Evolutionary conservation across 208 protist genomes (phyloP).

Genomic region (Acanthamoeba royreba): DNA sequence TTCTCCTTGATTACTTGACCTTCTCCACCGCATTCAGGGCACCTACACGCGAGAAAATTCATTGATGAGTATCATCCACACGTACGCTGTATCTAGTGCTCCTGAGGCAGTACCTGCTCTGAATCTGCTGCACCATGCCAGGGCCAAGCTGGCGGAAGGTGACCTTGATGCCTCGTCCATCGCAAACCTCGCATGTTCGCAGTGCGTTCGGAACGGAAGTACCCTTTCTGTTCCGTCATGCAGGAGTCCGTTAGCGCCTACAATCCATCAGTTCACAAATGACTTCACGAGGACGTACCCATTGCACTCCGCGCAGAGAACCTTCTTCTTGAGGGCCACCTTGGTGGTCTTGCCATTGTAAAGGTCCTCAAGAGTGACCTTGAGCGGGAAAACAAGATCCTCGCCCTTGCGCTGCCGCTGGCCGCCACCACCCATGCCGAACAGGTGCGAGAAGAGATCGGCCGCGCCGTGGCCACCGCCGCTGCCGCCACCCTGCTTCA

Average conservation of each 20-base stretch:
- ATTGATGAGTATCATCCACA: neutral
- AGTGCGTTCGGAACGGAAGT: neutral
- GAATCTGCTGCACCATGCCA: constrained; percentile 83
- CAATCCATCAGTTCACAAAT: constrained; percentile 45
- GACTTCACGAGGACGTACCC: constrained; percentile 56
- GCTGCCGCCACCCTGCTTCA: constrained; percentile 86
- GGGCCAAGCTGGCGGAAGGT: constrained; percentile 92
- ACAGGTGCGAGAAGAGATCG: constrained; percentile 1
- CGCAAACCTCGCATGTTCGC: constrained; percentile 88
- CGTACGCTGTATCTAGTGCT: too few species aligned
- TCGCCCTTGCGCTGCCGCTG: constrained; percentile 78
- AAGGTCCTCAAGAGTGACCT: constrained; percentile 94
- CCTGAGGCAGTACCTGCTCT: constrained; percentile 37
- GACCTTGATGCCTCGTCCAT: constrained; percentile 90
- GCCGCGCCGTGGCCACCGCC: neutral
- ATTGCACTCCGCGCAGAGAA: constrained; percentile 78
- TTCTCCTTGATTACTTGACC: constrained; percentile 81
- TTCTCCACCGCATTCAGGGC: constrained; percentile 43
- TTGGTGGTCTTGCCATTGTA: constrained; percentile 97
- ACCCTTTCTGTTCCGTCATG: neutral
- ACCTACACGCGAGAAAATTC: neutral
- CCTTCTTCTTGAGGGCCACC: constrained; percentile 87
- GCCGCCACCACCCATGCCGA: neutral
- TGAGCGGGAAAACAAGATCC: constrained; percentile 91
- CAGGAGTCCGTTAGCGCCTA: too few species aligned